These are phyloP conservation scores for Coemansia biformis DNA, from an alignment of 192 early-diverging fungal species.

Conservation along the genomic window DNA sequence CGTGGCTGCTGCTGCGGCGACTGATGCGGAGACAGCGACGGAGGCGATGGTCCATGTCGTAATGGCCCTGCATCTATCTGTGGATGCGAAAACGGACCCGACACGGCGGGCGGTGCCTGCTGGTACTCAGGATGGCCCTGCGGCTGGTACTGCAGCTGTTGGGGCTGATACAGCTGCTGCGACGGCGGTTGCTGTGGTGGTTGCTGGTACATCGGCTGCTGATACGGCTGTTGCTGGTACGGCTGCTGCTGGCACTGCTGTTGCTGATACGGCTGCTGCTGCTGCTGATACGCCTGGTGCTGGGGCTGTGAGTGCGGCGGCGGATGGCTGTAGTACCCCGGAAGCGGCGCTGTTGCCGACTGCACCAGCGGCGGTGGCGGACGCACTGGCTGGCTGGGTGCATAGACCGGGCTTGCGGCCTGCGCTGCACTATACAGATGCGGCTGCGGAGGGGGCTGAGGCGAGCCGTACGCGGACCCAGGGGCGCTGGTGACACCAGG, in stretches of 20 bases:
- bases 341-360: constrained; percentile 2
- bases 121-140: no score
- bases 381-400: no score
- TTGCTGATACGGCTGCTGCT: constrained; percentile 7
- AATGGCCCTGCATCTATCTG: no score
- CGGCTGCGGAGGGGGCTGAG: background rate
- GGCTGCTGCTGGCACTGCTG: constrained; percentile 1
- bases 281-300: background rate
- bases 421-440: background rate
- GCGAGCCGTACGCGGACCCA: no score
- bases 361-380: background rate
- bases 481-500: no score
- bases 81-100: no score
- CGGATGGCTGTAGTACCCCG: constrained; percentile 3
- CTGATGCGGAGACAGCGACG: no score
- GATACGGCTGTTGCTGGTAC: background rate
- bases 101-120: no score
- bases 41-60: no score
- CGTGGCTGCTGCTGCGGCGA: constrained; percentile 9
- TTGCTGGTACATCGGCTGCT: background rate
- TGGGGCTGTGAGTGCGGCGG: background rate
- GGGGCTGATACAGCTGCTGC: constrained; percentile 6
- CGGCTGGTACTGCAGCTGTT: constrained; percentile 1
- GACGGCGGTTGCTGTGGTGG: background rate
- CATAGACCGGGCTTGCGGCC: background rate